phyloP scores from a whole-genome alignment of 805 yeast genomes.

The Saccharomyces kudriavzevii region DNA sequence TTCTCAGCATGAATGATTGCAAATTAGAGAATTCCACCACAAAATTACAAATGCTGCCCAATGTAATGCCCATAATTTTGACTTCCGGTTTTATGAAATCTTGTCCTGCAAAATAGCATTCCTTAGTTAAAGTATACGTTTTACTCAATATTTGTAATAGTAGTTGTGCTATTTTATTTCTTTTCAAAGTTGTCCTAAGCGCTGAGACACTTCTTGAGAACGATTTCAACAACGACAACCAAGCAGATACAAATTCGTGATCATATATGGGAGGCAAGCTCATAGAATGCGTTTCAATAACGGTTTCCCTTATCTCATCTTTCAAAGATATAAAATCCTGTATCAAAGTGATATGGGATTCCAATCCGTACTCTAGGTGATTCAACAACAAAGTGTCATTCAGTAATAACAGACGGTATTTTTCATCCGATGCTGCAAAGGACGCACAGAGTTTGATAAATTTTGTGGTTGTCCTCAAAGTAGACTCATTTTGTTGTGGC shows the following conservation, averaged over 20 bases:
- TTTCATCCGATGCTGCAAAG: conserved; percentile 24
- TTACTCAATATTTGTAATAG: conserved; percentile 13
- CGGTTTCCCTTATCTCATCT: conserved; percentile 5
- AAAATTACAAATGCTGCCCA: conserved; percentile 37
- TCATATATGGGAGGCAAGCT: conserved; percentile 21
- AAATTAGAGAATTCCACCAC: conserved; percentile 40
- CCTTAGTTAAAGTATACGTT: conserved; percentile 11
- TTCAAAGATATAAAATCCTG: conserved; percentile 16
- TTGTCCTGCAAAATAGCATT: conserved; percentile 15
- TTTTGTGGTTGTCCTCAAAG: conserved; percentile 15
- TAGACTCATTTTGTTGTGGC: conserved; percentile 9
- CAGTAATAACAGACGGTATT: conserved; percentile 18
- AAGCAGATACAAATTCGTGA: conserved; percentile 17
- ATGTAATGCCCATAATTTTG: conserved; percentile 20
- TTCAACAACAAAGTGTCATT: conserved; percentile 14
- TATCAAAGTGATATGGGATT: conserved; percentile 15
- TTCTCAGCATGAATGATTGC: conserved; percentile 30
- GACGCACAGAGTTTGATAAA: conserved; percentile 24
- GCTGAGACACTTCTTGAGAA: conserved; percentile 29
- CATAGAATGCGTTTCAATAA: neutral
- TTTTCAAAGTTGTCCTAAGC: conserved; percentile 22
- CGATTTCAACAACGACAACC: conserved; percentile 27
- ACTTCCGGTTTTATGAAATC: conserved; percentile 21
- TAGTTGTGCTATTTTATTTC: conserved; percentile 21
- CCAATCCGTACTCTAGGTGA: conserved; percentile 18